Evolutionary conservation across 1,139 yeast species (phyloP).

Genomic region (Pichia sp.): DNA sequence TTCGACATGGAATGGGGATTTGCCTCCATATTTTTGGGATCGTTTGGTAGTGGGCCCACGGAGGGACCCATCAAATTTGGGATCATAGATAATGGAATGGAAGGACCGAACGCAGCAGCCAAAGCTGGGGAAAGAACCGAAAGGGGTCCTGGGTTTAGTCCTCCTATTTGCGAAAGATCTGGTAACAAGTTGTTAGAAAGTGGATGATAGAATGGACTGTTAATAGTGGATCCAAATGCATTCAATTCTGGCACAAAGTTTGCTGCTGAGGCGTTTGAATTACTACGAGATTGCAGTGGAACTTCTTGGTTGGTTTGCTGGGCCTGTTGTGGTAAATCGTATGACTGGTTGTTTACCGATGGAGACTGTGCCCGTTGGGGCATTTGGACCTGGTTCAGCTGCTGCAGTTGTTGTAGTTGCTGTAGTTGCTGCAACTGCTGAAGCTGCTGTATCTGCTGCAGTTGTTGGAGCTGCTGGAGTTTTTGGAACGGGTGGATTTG

Average conservation of each 20-base stretch:
- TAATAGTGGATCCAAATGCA: background rate
- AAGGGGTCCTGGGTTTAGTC: background rate
- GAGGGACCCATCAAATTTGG: slow-evolving; percentile 8
- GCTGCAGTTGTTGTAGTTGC: slow-evolving; percentile 10
- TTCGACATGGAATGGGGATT: background rate
- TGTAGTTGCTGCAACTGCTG: slow-evolving; percentile 9
- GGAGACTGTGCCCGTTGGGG: slow-evolving; percentile 1
- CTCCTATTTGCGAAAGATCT: slow-evolving; percentile 1
- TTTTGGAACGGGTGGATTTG: slow-evolving; percentile 12
- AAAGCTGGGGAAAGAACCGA: slow-evolving; percentile 7
- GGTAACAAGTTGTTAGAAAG: background rate
- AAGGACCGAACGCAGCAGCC: slow-evolving; percentile 7
- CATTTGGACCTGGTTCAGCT: slow-evolving; percentile 2
- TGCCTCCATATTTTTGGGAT: slow-evolving; percentile 6
- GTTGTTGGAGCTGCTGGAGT: slow-evolving; percentile 8
- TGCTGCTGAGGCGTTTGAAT: slow-evolving; percentile 9
- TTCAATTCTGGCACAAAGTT: slow-evolving; percentile 2
- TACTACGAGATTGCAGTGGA: slow-evolving; percentile 16
- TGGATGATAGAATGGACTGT: slow-evolving; percentile 1
- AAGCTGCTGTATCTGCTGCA: slow-evolving; percentile 9
- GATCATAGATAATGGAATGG: slow-evolving; percentile 10
- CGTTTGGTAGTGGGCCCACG: slow-evolving; percentile 12
- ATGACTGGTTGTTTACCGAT: background rate
- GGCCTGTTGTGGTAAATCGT: background rate
- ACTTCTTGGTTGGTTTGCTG: background rate